Base-by-base conservation (phyloP, 495 filamentous ascomycete species). In the Geopyxis carbonaria region DNA sequence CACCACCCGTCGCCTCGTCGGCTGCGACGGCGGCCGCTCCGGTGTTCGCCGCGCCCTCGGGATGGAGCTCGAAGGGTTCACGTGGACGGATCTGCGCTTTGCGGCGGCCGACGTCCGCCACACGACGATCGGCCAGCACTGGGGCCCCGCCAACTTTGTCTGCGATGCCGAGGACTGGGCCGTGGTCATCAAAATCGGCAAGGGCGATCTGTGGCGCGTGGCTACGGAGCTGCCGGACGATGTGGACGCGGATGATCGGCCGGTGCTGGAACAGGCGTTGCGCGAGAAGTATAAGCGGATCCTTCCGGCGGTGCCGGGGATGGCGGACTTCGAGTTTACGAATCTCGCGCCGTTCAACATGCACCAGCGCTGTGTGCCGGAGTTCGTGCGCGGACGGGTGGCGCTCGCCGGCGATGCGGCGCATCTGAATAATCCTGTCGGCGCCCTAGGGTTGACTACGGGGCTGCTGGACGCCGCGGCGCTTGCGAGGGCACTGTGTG, bases 11-110 rank as follows among this genome's bases (percentile, higher is more conserved):
- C 25, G 25, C 16, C 10, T 37, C 5, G 21, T 37, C 10, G 34
- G 34, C 11, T 8, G 9, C 5, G 54, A 57, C 40, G 54, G 54
- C 8, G 54, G 38, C 2, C 27, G 41, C 1, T 44, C 36, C 6
- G 37, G 34, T 9, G 45, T 57, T 3, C 36, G 54, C 3, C 18
- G 37, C 10, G n/a, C 35, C 13, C 36, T 49, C 5, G 31, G 28
- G 23, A 50, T 55, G 24, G 31, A 45, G 6, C 54, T 49, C 36
- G 51, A 55, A 13, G 51, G 51, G 11, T 53, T 43, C 31, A 55
- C 51, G 9, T 54, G 36, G 42, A 22, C 20, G 8, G 51, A 54
- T 29, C n/a, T n/a, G n/a, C 39, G 45, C 14, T 38, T 55, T 13
- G 46, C 54, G 10, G 43, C 45, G 2, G 50, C 31, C 6, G 44